Evolutionary conservation across 352 stramenopile species (phyloP), one percentile per base, ranked within the genome.

Genomic region (Globisporangium sylvaticum): DNA sequence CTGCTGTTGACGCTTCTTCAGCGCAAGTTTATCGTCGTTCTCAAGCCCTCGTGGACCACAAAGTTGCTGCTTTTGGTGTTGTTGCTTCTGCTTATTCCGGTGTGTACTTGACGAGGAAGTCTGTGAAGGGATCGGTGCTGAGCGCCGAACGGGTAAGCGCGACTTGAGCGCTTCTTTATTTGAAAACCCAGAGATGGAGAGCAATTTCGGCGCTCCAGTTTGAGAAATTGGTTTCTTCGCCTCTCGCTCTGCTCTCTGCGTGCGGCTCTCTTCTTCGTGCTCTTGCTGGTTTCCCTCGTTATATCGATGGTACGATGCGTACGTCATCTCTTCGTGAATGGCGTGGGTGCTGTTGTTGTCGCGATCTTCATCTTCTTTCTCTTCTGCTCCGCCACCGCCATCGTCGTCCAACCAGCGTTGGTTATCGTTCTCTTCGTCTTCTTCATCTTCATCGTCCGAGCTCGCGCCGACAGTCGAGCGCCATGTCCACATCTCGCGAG

Each of bases 401-500:
- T 63, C 42, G n/a, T 64, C 66, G 32, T 67, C 50, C 4, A 39
- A 68, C 54, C 63, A 48, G 39, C 27, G 15, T 22, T 58, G 29
- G 15, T 57, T 57, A 27, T 56, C 58, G 20, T 14, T 29, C 24
- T 8, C 29, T 7, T 73, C 56, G 18, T 72, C 72, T 52, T 70
- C 64, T 52, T 70, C 64, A 29, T 82, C 70, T 15, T 76, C 62
- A 3, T 79, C 73, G 32, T 76, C 73, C 7, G 70, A 84, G 22
- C 4, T 57, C 24, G 70, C 71, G 8, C 71, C 83, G 22, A 92
- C n/a, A 0, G 81, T 92, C 3, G 81, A 90, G 31, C 78, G 78
- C 53, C 68, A 87, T 1, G 79, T 60, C 81, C 81, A 90, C 55
- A 78, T 76, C 20, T 91, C 81, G 15, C 71, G 69, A 15, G 25